Base-by-base conservation (phyloP, 73 alveolate species). In the Uronychia setigera region DNA sequence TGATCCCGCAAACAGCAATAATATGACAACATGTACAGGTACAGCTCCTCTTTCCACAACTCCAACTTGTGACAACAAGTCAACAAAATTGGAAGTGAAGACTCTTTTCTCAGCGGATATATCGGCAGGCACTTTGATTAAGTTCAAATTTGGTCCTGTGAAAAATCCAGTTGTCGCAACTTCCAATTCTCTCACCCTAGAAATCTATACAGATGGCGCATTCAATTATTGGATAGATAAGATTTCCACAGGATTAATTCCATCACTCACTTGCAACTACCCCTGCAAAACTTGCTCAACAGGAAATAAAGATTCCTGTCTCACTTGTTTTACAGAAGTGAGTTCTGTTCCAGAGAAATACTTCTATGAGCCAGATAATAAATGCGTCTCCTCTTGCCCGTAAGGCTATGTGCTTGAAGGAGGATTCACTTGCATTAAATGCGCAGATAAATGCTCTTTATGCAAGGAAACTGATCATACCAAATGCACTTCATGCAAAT, bases 221-320 rank as follows among this genome's bases (percentile, higher is more conserved):
- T 1, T 5, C 13, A 59, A 33, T 27, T 60, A 81, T 29, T 1
- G 27, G 59, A 80, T 80, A 19, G 87, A 80, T 58, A 33, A 25
- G 28, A 28, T 80, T 28, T 13, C 31, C 5, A 46, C 31, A 1
- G 89, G 89, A 28, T 31, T 87, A 27, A 31, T 60, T 31, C 93
- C 93, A 0, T 32, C 85, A 0, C 77, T 87, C 0, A 80, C 33
- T 14, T 87, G 93, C 46, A 87, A 80, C 75, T 87, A 87, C 57
- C 93, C 93, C 0, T 87, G 93, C 77, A 80, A 78, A 25, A 81
- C 77, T 32, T 87, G 93, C 74, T 28, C 78, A 1, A 11, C 58
- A 28, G 67, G 29, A 77, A 31, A n/a, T 31, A 77, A 57, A 33
- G 81, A 76, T 31, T 77, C 1, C 33, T 85, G 91, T 58, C 35